A percentile compares a stretch with the other conserved stretches of the same genome.
phyloP scores from a whole-genome alignment of 306 rosid genomes.

The Cyclanthera cordifolia region DNA sequence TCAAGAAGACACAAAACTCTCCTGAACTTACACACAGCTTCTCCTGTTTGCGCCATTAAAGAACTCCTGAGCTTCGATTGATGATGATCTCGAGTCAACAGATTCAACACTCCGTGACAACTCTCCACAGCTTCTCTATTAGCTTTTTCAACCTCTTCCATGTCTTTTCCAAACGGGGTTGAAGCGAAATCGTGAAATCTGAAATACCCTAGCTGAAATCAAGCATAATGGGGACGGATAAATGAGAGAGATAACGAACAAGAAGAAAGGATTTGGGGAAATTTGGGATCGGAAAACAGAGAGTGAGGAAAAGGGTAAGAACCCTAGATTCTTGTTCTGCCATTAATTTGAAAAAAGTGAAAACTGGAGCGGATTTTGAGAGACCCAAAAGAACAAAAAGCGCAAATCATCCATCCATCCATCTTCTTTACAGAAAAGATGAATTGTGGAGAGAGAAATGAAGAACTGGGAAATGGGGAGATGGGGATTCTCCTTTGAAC shows the following conservation, averaged over 20 bases:
- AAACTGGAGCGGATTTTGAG: constrained; percentile 10
- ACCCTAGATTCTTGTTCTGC: constrained; percentile 70
- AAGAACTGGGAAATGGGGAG: background rate
- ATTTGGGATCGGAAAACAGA: too few species aligned
- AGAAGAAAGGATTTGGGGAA: background rate
- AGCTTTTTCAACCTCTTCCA: constrained; percentile 19
- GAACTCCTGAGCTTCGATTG: constrained; percentile 28
- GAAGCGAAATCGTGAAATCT: background rate
- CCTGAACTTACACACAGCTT: constrained; percentile 76
- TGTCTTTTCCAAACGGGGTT: background rate
- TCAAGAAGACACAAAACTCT: constrained; percentile 74
- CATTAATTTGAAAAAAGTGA: constrained; percentile 31
- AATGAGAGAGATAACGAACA: background rate
- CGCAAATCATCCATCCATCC: background rate
- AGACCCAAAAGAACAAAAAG: constrained; percentile 11
- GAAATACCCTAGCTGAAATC: constrained; percentile 1
- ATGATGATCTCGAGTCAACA: constrained; percentile 26
- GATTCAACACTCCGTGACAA: constrained; percentile 12
- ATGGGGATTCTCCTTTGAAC: too few species aligned
- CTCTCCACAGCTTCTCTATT: constrained; percentile 18
- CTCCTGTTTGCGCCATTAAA: constrained; percentile 63
- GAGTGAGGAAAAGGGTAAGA: too few species aligned
- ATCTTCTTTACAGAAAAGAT: background rate
- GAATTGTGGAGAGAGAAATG: background rate
- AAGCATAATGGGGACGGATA: background rate